phyloP scores from a whole-genome alignment of 2,329 filamentous ascomycete genomes.

The Colletotrichum eremochloae region DNA sequence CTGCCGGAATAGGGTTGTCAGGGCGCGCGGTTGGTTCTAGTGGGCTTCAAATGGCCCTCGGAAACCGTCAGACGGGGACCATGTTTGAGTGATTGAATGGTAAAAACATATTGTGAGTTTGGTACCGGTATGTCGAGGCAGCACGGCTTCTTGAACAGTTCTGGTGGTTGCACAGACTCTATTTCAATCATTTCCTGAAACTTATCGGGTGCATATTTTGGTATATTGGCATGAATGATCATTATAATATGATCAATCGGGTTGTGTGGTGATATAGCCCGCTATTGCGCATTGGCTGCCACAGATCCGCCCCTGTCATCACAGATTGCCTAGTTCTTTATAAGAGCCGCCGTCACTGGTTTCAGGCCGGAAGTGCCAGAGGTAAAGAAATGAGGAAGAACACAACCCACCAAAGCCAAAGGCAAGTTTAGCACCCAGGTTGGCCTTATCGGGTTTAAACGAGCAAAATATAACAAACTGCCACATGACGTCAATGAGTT shows the following conservation, averaged over 20 bases:
- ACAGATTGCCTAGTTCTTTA: constrained; percentile 39
- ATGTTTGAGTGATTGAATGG: not conserved
- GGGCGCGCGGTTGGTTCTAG: constrained; percentile 15
- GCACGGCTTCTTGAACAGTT: not conserved
- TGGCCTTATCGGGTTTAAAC: constrained; percentile 46
- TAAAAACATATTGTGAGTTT: not conserved
- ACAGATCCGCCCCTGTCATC: not conserved
- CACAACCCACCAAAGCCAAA: constrained; percentile 56
- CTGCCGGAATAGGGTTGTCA: constrained; percentile 7
- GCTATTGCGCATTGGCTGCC: not conserved
- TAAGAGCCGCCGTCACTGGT: constrained; percentile 45
- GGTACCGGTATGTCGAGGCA: not conserved
- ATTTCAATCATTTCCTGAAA: too few species aligned
- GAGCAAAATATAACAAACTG: constrained; percentile 44
- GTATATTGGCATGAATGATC: not conserved
- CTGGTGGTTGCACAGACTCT: not conserved
- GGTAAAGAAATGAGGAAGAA: constrained; percentile 49
- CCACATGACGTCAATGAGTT: constrained; percentile 45
- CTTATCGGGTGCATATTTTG: not conserved
- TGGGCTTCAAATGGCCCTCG: constrained; percentile 8
- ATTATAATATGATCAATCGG: too few species aligned
- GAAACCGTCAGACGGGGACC: constrained; percentile 19
- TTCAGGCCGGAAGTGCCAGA: constrained; percentile 55
- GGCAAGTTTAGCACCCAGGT: constrained; percentile 55
- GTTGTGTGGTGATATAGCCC: not conserved